These are phyloP conservation scores for Vigna mungo DNA, from an alignment of 306 rosid species.

Conservation along the genomic window DNA sequence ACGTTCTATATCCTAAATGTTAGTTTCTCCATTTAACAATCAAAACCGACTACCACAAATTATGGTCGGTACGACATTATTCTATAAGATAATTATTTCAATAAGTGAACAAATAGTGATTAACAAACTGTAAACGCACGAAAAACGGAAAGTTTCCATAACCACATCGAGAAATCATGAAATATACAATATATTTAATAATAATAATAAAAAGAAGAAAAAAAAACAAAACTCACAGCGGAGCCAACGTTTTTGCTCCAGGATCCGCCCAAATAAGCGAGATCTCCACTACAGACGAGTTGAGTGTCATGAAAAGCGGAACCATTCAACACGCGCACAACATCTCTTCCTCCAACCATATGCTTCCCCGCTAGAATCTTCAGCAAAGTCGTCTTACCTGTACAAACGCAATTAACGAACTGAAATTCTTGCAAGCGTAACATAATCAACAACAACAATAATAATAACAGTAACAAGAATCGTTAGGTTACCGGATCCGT, in stretches of 20 bases:
- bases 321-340: slow-evolving; percentile 77
- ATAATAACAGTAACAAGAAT: too few species aligned
- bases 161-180: not conserved
- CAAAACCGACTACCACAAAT: not conserved
- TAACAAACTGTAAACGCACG: not conserved
- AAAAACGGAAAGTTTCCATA: not conserved
- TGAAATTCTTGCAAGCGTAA: not conserved
- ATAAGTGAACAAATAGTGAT: not conserved
- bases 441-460: too few species aligned
- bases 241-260: slow-evolving; percentile 90
- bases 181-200: not conserved
- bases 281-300: slow-evolving; percentile 88
- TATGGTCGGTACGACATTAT: too few species aligned
- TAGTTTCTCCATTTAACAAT: not conserved
- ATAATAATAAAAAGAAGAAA: not conserved
- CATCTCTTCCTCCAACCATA: slow-evolving; percentile 97
- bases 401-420: slow-evolving; percentile 24
- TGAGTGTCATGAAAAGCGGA: slow-evolving; percentile 93
- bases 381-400: slow-evolving; percentile 90
- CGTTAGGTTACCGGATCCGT: slow-evolving; percentile 77
- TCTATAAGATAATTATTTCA: not conserved
- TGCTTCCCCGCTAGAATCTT: slow-evolving; percentile 91
- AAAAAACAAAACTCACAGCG: slow-evolving; percentile 65
- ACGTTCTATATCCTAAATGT: too few species aligned
- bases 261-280: slow-evolving; percentile 94